Base-by-base conservation (phyloP, 2,329 filamentous ascomycete species). In the Trichophyton simii region DNA sequence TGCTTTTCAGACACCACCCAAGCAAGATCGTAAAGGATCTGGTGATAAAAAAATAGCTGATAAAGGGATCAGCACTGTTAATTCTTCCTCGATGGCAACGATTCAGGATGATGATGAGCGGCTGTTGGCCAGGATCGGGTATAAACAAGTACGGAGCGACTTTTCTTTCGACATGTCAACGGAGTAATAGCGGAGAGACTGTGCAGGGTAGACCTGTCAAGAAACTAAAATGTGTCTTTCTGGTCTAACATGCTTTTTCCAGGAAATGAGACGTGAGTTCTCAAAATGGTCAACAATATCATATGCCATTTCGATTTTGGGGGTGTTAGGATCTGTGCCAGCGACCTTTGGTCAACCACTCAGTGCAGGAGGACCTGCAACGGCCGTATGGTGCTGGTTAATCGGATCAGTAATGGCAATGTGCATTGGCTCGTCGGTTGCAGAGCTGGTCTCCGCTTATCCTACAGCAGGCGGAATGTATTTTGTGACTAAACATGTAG, bases 401-500 rank as follows among this genome's bases (percentile, higher is more conserved):
- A 77, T 85, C 62, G 83, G 83, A 34, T 84, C 82, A 11, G 73
- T 81, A 64, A 85, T 86, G 82, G 82, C 83, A 38, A 81, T 83
- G 69, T 82, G 81, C 65, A 86, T 86, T 66, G 82, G 82, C 13
- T 83, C 80, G 65, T 85, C 82, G 62, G 83, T 86, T n/a, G 80
- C 83, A 50, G 83, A 86, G 71, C 72, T 86, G 59, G 83, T 86
- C 31, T 86, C 83, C 6, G 83, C 83, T 36, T 86, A 86, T 72
- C 84, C 84, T 38, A 87, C 84, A 1, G 83, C 83, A 1, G 83
- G 83, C 20, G 84, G 84, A 2, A 86, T 87, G 82, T 86, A 86
- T 70, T 87, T 85, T 69, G 83, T 85, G 38, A 84, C 82, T 8
- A 86, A 86, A 67, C 80, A 84, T 68, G 83, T 86, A 38, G 83